Percentiles rank a stretch among this genome's conserved stretches.
phyloP scores from a whole-genome alignment of 345 rosid species.

The Clarkia xantiana region DNA sequence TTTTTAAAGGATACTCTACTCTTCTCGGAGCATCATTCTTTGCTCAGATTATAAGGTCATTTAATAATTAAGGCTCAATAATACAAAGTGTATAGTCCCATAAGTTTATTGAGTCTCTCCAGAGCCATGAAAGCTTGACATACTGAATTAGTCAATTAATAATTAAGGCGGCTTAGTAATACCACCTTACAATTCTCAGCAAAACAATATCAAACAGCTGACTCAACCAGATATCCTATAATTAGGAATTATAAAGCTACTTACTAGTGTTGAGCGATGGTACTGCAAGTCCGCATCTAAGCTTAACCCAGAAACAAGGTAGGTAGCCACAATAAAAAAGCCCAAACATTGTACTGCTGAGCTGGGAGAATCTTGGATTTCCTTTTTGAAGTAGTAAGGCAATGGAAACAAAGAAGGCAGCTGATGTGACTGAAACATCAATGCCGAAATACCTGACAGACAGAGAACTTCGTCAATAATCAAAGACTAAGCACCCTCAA shows the following conservation, averaged over 20 bases:
- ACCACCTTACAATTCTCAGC: background rate
- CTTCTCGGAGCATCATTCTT: no score
- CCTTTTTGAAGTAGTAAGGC: conserved; percentile 78
- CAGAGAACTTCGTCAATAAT: conserved; percentile 11
- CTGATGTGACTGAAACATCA: conserved; percentile 63
- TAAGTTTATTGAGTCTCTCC: no score
- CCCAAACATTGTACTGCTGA: conserved; percentile 84
- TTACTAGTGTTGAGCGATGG: conserved; percentile 74
- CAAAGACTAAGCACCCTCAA: background rate
- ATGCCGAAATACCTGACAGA: conserved; percentile 67
- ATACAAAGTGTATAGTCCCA: no score
- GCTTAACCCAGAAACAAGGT: conserved; percentile 93
- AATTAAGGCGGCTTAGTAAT: no score
- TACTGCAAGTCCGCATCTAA: conserved; percentile 56
- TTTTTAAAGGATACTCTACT: no score
- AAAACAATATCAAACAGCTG: background rate
- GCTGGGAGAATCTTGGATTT: conserved; percentile 84
- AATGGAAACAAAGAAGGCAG: conserved; percentile 71
- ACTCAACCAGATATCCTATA: conserved; percentile 6
- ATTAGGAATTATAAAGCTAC: conserved; percentile 9
- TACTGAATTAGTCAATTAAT: no score
- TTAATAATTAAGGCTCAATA: no score
- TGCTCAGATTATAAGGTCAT: no score
- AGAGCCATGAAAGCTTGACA: no score
- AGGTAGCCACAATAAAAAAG: conserved; percentile 81